Base-by-base conservation (phyloP, 352 stramenopile genomes). In the Pythium rishiriense region DNA sequence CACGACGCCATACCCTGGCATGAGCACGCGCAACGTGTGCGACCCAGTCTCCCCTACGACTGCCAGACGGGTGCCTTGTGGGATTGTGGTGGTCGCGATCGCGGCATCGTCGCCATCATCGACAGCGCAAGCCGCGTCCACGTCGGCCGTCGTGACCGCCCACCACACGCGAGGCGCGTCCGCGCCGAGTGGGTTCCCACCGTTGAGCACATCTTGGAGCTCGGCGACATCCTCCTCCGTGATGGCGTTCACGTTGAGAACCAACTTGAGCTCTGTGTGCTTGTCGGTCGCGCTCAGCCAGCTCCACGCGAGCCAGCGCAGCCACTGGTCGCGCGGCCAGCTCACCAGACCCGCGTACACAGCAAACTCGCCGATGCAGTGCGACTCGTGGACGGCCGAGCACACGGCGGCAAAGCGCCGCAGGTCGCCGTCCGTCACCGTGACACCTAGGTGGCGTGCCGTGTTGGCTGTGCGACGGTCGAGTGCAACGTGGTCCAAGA, bases 271-370 rank as follows among this genome's bases (percentile, higher is more conserved):
- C 5, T 26, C 49, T 19, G 21, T 19, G 28, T 42, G 12, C 7
- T 28, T 56, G n/a, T 28, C 17, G 31, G 25, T 17, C 17, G 19
- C 10, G 19, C 31, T 4, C n/a, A 42, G 15, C 25, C 49, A 56
- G 49, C 49, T 42, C 49, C 49, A 56, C 15, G 49, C 49, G n/a
- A 56, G 28, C 49, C 49, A 43, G 8, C 49, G 49, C 14, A 56
- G 31, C 49, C 49, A 56, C 17, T 8, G 17, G 7, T 14, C 3
- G 17, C 28, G 49, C 15, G 49, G 10, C 49, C 49, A 42, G 5
- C 5, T 19, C 24, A 6, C 17, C 39, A 2, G 49, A 8, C 10
- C 4, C 49, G 49, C 49, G 19, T 42, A 10, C 14, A 56, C 49
- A 14, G 6, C 6, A 12, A 56, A 56, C 49, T 10, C 25, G 7